phyloP scores from a whole-genome alignment of 371 early-diverging fungal species.

The Conidiobolus incongruus region DNA sequence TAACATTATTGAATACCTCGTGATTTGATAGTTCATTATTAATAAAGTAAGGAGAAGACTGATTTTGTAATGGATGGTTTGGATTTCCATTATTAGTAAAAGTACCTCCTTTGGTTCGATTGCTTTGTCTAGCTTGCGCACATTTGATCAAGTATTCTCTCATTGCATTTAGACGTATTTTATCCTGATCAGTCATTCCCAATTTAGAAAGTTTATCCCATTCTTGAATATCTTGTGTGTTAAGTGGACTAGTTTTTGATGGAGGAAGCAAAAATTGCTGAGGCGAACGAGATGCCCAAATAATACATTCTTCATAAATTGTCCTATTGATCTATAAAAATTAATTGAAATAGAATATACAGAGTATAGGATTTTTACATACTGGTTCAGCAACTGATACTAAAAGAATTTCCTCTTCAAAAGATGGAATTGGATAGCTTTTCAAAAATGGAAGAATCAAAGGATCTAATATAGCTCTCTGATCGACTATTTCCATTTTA shows the following conservation, averaged over 20 bases:
- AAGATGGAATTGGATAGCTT: not conserved
- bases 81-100: slow-evolving; percentile 7
- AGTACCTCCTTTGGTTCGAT: slow-evolving; percentile 9
- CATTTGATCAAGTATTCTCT: slow-evolving; percentile 56
- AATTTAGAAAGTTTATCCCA: slow-evolving; percentile 25
- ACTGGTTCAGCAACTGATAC: slow-evolving; percentile 31
- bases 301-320: slow-evolving; percentile 2
- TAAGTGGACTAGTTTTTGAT: no score
- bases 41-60: not conserved
- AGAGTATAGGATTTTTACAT: not conserved
- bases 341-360: not conserved
- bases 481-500: slow-evolving; percentile 40
- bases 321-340: not conserved
- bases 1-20: no score
- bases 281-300: not conserved
- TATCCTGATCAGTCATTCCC: slow-evolving; percentile 62
- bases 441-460: slow-evolving; percentile 41
- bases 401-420: slow-evolving; percentile 17
- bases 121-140: slow-evolving; percentile 24
- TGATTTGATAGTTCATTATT: no score
- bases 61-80: not conserved
- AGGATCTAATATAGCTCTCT: slow-evolving; percentile 60
- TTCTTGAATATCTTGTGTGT: slow-evolving; percentile 10
- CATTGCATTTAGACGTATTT: slow-evolving; percentile 41
- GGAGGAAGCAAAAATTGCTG: no score